Percentiles rank a stretch among this genome's conserved stretches.
Conservation (phyloP, 1,284 basidiomycete genomes). For the Flammula alnicola region DNA sequence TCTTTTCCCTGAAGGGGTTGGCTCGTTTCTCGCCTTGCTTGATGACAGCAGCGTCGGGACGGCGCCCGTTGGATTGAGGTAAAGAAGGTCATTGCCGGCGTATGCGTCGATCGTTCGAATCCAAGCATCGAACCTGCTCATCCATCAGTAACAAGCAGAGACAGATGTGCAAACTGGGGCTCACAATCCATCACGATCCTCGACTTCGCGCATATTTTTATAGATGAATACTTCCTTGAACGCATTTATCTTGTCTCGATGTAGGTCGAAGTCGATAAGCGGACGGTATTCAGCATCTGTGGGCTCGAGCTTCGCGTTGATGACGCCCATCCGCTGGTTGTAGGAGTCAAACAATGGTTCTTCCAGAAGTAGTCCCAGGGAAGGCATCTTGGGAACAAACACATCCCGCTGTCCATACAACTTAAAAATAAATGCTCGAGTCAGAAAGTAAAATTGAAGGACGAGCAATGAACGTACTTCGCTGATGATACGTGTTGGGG, state of each 20-base stretch:
- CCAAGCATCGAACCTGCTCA: constrained; percentile 75
- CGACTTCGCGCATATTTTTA: constrained; percentile 80
- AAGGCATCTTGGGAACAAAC: constrained; percentile 95
- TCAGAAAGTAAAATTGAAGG: neutral
- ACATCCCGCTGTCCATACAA: constrained; percentile 79
- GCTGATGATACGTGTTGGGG: constrained; percentile 75
- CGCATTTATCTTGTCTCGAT: constrained; percentile 66
- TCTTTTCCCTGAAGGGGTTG: constrained; percentile 69
- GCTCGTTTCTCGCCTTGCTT: constrained; percentile 61
- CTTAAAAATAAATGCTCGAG: constrained; percentile 36
- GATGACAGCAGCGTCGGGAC: constrained; percentile 69
- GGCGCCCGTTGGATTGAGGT: constrained; percentile 71
- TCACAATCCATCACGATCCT: constrained; percentile 80
- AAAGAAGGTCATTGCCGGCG: constrained; percentile 69
- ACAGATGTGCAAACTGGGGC: constrained; percentile 36
- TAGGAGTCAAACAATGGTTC: constrained; percentile 89
- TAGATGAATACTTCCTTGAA: constrained; percentile 91
- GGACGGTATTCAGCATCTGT: constrained; percentile 62
- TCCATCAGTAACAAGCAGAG: constrained; percentile 11
- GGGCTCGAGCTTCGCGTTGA: constrained; percentile 62
- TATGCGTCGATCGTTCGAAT: constrained; percentile 72
- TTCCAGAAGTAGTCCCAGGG: constrained; percentile 93
- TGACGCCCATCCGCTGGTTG: constrained; percentile 63
- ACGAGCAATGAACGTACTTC: constrained; percentile 49
- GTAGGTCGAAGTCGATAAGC: constrained; percentile 72